A percentile compares a stretch with the other conserved stretches of the same genome.
Conservation (phyloP, 164 flowering plant species). For the Piper longum region DNA sequence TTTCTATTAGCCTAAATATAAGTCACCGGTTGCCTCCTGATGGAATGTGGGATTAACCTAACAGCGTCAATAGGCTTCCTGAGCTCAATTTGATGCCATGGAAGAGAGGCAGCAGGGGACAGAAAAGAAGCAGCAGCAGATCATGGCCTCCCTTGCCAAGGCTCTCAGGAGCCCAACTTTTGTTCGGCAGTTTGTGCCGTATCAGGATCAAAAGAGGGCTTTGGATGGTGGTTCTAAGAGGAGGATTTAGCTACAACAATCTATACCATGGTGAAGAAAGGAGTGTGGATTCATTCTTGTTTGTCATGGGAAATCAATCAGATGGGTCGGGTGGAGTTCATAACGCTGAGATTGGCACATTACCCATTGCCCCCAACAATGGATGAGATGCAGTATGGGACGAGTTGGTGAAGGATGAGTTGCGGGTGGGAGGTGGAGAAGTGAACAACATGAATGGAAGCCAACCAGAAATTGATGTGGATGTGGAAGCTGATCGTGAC, state of each 20-base stretch:
- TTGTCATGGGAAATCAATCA: conserved; percentile 8
- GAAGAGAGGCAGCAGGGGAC: conserved; percentile 32
- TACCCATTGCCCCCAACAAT: not conserved
- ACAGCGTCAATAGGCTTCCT: conserved; percentile 49
- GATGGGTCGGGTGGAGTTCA: not conserved
- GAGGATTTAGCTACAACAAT: conserved; percentile 14
- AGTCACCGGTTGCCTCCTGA: too few species aligned
- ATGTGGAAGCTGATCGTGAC: conserved; percentile 32
- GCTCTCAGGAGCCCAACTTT: conserved; percentile 40
- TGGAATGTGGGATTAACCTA: too few species aligned
- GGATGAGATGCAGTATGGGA: conserved; percentile 10
- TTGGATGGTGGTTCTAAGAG: conserved; percentile 26
- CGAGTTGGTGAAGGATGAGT: conserved; percentile 30
- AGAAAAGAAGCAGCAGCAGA: conserved; percentile 51
- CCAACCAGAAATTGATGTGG: conserved; percentile 10
- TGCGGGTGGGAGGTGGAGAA: conserved; percentile 7
- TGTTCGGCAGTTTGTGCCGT: conserved; percentile 29
- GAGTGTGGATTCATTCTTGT: conserved; percentile 10
- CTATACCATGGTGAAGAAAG: not conserved
- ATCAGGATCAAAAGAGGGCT: not conserved
- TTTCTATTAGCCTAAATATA: too few species aligned
- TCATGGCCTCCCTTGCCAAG: conserved; percentile 62
- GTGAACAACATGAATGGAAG: conserved; percentile 11
- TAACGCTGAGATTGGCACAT: not conserved
- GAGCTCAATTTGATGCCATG: conserved; percentile 22